Base-by-base conservation (phyloP, 495 filamentous ascomycete genomes). In the Halenospora varia region DNA sequence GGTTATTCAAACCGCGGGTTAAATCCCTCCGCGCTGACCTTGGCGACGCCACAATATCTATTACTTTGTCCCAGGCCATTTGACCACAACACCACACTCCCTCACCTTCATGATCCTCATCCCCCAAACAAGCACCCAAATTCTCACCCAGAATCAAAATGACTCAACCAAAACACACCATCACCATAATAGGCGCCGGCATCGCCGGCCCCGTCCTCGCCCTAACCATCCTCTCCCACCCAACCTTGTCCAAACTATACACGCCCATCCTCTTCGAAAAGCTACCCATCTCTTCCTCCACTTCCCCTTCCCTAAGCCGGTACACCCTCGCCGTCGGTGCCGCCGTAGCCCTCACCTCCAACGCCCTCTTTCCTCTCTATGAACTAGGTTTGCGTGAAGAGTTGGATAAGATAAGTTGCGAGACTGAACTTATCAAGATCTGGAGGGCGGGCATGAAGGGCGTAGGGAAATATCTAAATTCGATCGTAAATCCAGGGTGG, bases 131-230 rank as follows among this genome's bases (percentile, higher is more conserved):
- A n/a, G n/a, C n/a, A n/a, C n/a, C n/a, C n/a, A n/a, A n/a, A n/a
- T n/a, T n/a, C n/a, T n/a, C n/a, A n/a, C n/a, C n/a, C n/a, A n/a
- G n/a, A n/a, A n/a, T n/a, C n/a, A n/a, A n/a, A n/a, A n/a, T n/a
- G n/a, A n/a, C n/a, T n/a, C n/a, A n/a, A n/a, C n/a, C n/a, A n/a
- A n/a, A 44, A 18, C 41, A 52, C n/a, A 82, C 82, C 74, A 82
- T 82, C 59, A 78, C 82, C 59, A 77, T 82, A 25, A 76, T 60
- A 11, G 57, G 57, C 35, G 57, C 74, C 15, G 79, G 67, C 19
- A 74, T 82, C n/a, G 80, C 80, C 35, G 76, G 62, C 18, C 75
- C 78, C 20, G 69, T 79, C 17, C 63, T 82, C 24, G 51, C 67
- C 44, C 67, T 81, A 25, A 66, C 75, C 15, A 60, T 74, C 1